Percentiles rank a stretch among this genome's conserved stretches.
phyloP scores from a whole-genome alignment of 2,329 filamentous ascomycete species.

The Trichothecium roseum region DNA sequence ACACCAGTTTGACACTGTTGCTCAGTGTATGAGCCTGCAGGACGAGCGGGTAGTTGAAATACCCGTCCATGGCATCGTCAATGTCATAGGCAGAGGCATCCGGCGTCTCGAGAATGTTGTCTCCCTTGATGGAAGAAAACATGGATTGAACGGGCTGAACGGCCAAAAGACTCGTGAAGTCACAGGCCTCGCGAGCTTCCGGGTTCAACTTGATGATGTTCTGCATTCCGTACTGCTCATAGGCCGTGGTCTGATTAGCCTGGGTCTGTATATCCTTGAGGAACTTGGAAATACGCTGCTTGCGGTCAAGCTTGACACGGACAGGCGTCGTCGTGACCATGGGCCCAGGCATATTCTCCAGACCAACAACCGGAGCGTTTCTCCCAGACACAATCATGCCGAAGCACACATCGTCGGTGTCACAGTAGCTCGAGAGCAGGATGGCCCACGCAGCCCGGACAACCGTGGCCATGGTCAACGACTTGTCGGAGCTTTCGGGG shows the following conservation, averaged over 20 bases:
- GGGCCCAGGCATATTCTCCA: conserved; percentile 8
- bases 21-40: not conserved
- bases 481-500: conserved; percentile 1
- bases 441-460: conserved; percentile 18
- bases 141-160: conserved; percentile 2
- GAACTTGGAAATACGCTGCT: conserved; percentile 4
- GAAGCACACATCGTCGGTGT: conserved; percentile 11
- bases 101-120: not conserved
- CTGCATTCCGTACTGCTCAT: conserved; percentile 12
- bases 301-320: conserved; percentile 5
- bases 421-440: conserved; percentile 9
- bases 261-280: conserved; percentile 8
- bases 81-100: not conserved
- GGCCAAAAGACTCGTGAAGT: conserved; percentile 2
- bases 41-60: conserved; percentile 2
- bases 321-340: conserved; percentile 10
- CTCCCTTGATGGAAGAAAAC: not conserved
- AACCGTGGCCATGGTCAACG: conserved; percentile 10
- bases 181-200: conserved; percentile 4
- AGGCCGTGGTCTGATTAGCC: conserved; percentile 10
- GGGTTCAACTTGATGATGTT: conserved; percentile 7
- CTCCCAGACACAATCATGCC: conserved; percentile 14
- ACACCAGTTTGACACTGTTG: not conserved
- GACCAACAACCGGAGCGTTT: conserved; percentile 8
- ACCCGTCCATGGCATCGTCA: conserved; percentile 1